Evolutionary conservation across 1,284 basidiomycete species (phyloP).

Genomic region (Vanrija pseudolonga): DNA sequence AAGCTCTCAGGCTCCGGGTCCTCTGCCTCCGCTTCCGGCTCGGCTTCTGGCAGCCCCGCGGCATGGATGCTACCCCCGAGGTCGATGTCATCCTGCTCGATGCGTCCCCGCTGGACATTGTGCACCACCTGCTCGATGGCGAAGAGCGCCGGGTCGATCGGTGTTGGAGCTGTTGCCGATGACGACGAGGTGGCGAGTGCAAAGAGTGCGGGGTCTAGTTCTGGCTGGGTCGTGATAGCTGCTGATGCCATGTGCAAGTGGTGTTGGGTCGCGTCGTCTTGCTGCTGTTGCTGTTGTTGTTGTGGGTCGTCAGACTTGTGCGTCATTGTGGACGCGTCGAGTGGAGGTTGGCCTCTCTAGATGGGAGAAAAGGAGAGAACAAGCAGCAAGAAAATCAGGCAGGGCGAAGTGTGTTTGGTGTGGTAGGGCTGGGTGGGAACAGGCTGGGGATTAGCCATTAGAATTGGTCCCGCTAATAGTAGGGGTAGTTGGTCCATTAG

Average conservation of each 20-base stretch:
- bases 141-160: slow-evolving; percentile 35
- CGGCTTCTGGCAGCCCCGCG: neutral
- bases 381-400: slow-evolving; percentile 57
- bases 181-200: slow-evolving; percentile 6
- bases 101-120: slow-evolving; percentile 28
- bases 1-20: neutral
- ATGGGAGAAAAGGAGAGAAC: slow-evolving; percentile 16
- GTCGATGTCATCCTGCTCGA: slow-evolving; percentile 14
- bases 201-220: slow-evolving; percentile 10
- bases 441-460: no score
- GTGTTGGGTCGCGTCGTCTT: slow-evolving; percentile 1
- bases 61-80: neutral
- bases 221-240: neutral
- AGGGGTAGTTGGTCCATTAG: no score
- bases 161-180: neutral
- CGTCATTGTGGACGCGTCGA: neutral
- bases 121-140: slow-evolving; percentile 37
- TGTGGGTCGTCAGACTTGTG: neutral
- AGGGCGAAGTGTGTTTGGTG: no score
- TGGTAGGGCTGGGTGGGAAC: no score
- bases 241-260: neutral
- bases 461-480: no score
- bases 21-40: neutral
- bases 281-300: neutral
- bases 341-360: neutral